Evolutionary conservation across 345 rosid genomes (phyloP).

Genomic region (Arabis hirsuta): DNA sequence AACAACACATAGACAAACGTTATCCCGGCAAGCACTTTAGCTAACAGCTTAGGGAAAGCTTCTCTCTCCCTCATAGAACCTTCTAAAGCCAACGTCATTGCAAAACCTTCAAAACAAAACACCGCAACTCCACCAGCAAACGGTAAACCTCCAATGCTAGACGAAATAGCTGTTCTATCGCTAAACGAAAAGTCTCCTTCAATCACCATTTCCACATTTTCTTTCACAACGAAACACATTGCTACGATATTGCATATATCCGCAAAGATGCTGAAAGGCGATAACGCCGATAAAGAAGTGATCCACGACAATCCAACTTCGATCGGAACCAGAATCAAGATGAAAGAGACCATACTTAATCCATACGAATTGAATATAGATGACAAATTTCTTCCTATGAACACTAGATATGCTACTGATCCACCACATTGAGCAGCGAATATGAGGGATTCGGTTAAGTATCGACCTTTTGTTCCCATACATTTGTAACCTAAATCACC

Average conservation of each 20-base stretch:
- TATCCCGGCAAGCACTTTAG: slow-evolving; percentile 65
- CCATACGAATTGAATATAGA: slow-evolving; percentile 55
- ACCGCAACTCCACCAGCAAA: slow-evolving; percentile 94
- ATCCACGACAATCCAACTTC: slow-evolving; percentile 81
- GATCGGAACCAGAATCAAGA: slow-evolving; percentile 75
- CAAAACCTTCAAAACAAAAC: slow-evolving; percentile 93
- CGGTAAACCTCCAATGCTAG: slow-evolving; percentile 69
- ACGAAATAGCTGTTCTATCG: slow-evolving; percentile 68
- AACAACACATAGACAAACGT: slow-evolving; percentile 67
- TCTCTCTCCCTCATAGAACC: slow-evolving; percentile 75
- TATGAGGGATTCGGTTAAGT: slow-evolving; percentile 74
- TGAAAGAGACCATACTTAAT: slow-evolving; percentile 49
- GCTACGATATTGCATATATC: slow-evolving; percentile 76
- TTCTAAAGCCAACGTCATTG: slow-evolving; percentile 88
- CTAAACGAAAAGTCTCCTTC: slow-evolving; percentile 69
- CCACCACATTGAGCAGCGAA: slow-evolving; percentile 88
- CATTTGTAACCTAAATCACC: slow-evolving; percentile 84
- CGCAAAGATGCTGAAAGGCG: slow-evolving; percentile 89
- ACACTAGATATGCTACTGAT: slow-evolving; percentile 77
- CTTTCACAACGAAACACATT: slow-evolving; percentile 75
- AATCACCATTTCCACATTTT: slow-evolving; percentile 58
- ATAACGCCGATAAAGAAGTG: slow-evolving; percentile 67
- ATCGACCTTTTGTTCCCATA: slow-evolving; percentile 76
- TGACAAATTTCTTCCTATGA: slow-evolving; percentile 84
- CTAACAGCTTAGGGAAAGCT: slow-evolving; percentile 63